These are phyloP conservation scores for Imleria badia DNA, from an alignment of 768 basidiomycete genomes.

Conservation along the genomic window DNA sequence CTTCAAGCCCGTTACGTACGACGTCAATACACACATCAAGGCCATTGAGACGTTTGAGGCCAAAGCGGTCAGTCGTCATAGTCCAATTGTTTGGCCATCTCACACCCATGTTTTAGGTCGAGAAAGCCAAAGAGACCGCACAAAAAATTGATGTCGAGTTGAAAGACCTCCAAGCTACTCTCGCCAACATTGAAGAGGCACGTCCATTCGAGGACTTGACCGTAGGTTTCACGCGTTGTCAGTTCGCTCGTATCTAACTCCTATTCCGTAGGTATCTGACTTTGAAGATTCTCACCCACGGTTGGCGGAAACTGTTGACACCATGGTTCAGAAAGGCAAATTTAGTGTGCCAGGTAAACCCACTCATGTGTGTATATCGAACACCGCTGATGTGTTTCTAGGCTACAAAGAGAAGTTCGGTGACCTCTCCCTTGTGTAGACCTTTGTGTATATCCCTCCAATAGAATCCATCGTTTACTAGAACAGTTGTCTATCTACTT, in stretches of 20 bases:
- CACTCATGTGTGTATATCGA: not conserved
- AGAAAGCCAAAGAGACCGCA: conserved; percentile 86
- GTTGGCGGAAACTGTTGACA: conserved; percentile 87
- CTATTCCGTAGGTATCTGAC: conserved; percentile 66
- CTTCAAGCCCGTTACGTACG: conserved; percentile 96
- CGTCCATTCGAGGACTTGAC: conserved; percentile 97
- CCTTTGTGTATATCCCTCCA: conserved; percentile 19
- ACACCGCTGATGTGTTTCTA: conserved; percentile 27
- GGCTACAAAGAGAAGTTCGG: conserved; percentile 97
- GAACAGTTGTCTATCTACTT: not conserved
- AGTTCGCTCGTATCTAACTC: not conserved
- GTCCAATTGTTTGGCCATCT: conserved; percentile 3
- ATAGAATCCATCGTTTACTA: conserved; percentile 18
- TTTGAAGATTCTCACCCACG: conserved; percentile 92
- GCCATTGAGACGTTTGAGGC: conserved; percentile 96
- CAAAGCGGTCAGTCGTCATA: conserved; percentile 73
- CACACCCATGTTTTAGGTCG: conserved; percentile 53
- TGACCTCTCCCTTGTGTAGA: conserved; percentile 88
- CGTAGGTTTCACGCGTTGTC: conserved; percentile 45
- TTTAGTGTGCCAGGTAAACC: conserved; percentile 90
- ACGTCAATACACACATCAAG: conserved; percentile 84
- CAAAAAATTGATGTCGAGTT: conserved; percentile 89
- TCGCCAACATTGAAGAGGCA: conserved; percentile 95
- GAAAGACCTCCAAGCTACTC: conserved; percentile 86
- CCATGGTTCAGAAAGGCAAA: conserved; percentile 96